These are phyloP conservation scores for Guadua angustifolia DNA, from an alignment of 176 grass and related monocot genomes.

Conservation along the genomic window DNA sequence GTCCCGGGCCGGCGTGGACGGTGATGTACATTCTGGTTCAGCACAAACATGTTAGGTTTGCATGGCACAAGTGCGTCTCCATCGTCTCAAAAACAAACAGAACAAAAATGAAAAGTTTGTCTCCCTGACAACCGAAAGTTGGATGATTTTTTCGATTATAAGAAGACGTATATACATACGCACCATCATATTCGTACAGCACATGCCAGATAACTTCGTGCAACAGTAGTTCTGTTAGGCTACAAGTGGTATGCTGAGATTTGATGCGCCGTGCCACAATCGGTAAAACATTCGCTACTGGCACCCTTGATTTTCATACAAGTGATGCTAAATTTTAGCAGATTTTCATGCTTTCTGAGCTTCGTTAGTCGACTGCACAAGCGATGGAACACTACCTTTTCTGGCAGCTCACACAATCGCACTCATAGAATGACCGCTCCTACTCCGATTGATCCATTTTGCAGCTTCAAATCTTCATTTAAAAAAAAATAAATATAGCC, in stretches of 20 bases:
- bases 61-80: background rate
- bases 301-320: background rate
- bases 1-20: background rate
- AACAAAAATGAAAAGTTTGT: too few relatives aligned
- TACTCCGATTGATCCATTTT: too few relatives aligned
- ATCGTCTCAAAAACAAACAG: background rate
- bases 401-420: too few relatives aligned
- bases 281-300: background rate
- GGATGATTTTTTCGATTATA: too few relatives aligned
- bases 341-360: too few relatives aligned
- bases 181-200: too few relatives aligned
- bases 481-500: too few relatives aligned
- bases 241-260: background rate
- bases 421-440: too few relatives aligned
- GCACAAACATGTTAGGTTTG: background rate
- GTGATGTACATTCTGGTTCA: background rate
- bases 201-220: too few relatives aligned
- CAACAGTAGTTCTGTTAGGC: conserved; percentile 11
- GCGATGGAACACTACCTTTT: too few relatives aligned
- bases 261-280: background rate
- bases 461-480: too few relatives aligned
- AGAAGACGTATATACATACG: too few relatives aligned
- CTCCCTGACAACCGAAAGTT: background rate
- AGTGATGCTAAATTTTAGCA: background rate
- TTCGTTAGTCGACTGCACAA: background rate